Conservation (phyloP, 2,329 filamentous ascomycete species). For the Colletotrichum sublineola region DNA sequence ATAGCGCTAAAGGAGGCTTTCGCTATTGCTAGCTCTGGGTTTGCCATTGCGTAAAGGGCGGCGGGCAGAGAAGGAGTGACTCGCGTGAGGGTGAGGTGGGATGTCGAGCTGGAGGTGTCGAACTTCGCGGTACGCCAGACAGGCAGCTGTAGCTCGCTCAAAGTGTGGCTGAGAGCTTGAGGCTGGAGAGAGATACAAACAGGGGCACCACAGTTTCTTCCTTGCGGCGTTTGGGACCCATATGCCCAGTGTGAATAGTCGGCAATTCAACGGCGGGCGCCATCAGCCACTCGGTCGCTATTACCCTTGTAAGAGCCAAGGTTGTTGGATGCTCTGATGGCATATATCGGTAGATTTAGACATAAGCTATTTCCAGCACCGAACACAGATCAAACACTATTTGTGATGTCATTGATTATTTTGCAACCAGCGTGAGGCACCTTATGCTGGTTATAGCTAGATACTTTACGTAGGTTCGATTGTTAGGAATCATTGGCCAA, state of each 20-base stretch:
- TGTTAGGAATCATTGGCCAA: slow-evolving; percentile 21
- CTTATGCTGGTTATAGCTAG: background rate
- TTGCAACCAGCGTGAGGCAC: background rate
- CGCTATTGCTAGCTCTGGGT: slow-evolving; percentile 80
- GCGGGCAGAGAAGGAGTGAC: background rate
- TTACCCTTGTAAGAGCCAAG: slow-evolving; percentile 15
- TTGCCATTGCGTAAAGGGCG: slow-evolving; percentile 64
- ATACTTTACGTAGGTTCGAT: slow-evolving; percentile 3
- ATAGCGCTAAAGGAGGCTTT: slow-evolving; percentile 83
- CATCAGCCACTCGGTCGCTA: background rate
- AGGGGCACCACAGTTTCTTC: slow-evolving; percentile 6
- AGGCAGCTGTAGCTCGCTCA: slow-evolving; percentile 4
- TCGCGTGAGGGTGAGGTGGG: slow-evolving; percentile 9
- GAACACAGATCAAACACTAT: background rate
- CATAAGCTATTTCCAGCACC: background rate
- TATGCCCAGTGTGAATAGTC: slow-evolving; percentile 3
- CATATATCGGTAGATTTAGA: background rate
- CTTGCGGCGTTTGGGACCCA: slow-evolving; percentile 7
- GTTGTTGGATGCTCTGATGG: background rate
- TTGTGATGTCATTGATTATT: background rate
- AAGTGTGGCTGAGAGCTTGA: slow-evolving; percentile 15
- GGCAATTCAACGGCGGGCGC: slow-evolving; percentile 7
- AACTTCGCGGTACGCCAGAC: slow-evolving; percentile 1
- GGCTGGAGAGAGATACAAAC: background rate
- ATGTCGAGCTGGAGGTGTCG: slow-evolving; percentile 14